These are phyloP conservation scores for Penicillium macrosclerotiorum DNA, from an alignment of 495 filamentous ascomycete species.

Conservation along the genomic window DNA sequence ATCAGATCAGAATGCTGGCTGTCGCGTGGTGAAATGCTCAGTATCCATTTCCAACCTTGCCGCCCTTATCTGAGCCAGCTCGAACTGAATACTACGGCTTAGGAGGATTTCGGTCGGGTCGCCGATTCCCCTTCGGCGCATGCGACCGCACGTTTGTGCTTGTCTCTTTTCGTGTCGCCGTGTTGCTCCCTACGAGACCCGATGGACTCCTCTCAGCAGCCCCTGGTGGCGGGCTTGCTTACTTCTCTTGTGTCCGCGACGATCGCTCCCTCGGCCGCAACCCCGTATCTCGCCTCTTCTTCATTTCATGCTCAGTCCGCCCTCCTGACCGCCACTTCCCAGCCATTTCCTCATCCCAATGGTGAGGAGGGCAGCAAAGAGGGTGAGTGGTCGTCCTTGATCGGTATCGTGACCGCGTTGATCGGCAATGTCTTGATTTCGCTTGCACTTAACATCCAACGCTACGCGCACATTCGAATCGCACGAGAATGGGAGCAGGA, in stretches of 20 bases:
- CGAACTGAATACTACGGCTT: constrained; percentile 9
- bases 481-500: constrained; percentile 58
- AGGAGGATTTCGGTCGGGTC: constrained; percentile 9
- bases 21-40: constrained; percentile 18
- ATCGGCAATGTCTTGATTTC: constrained; percentile 90
- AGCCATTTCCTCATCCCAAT: constrained; percentile 21
- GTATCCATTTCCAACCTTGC: constrained; percentile 4
- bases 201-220: constrained; percentile 21
- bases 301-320: constrained; percentile 12
- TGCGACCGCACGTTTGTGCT: background rate
- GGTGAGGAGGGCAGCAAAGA: constrained; percentile 46
- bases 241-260: constrained; percentile 26
- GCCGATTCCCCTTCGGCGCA: constrained; percentile 2
- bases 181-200: background rate
- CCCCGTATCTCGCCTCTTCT: constrained; percentile 13
- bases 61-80: constrained; percentile 12
- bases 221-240: constrained; percentile 25
- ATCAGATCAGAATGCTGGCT: constrained; percentile 15
- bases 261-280: constrained; percentile 21
- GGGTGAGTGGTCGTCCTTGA: constrained; percentile 84
- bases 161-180: background rate
- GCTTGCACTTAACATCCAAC: constrained; percentile 91
- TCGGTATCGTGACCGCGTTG: constrained; percentile 91
- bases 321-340: constrained; percentile 15
- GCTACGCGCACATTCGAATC: constrained; percentile 88